Conservation (phyloP, 805 yeast species). For the Dipodascus albidus region DNA sequence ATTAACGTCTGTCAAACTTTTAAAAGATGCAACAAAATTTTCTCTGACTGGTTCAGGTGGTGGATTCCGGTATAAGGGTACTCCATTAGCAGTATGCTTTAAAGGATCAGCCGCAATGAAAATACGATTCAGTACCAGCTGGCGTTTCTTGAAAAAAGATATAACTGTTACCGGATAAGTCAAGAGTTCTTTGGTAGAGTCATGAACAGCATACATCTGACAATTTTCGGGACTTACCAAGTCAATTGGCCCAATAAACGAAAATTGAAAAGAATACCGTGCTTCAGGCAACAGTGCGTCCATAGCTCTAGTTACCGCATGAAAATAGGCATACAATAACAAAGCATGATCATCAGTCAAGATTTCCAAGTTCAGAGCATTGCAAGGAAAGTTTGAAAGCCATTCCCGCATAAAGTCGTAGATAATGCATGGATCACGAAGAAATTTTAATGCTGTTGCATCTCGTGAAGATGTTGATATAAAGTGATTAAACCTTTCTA, state of each 20-base stretch:
- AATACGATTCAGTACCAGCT: conserved; percentile 13
- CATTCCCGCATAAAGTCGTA: conserved; percentile 18
- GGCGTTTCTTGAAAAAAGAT: conserved; percentile 22
- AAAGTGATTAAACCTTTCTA: conserved; percentile 9
- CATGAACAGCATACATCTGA: conserved; percentile 3
- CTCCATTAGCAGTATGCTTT: conserved; percentile 9
- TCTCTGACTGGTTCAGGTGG: conserved; percentile 2
- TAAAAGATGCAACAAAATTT: background rate
- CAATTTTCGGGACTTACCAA: conserved; percentile 18
- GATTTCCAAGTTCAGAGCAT: conserved; percentile 12
- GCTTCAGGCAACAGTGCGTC: conserved; percentile 29
- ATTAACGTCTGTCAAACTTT: background rate
- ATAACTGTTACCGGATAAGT: conserved; percentile 23
- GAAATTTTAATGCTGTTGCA: conserved; percentile 9
- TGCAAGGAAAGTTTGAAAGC: conserved; percentile 19
- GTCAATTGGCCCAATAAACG: conserved; percentile 29
- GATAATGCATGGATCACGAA: conserved; percentile 12
- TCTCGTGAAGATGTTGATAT: conserved; percentile 8
- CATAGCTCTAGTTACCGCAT: conserved; percentile 24
- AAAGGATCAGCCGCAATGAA: conserved; percentile 16
- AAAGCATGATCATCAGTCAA: conserved; percentile 8
- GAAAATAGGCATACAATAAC: conserved; percentile 25
- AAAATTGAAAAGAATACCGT: conserved; percentile 26
- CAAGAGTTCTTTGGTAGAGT: conserved; percentile 6
- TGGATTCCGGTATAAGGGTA: conserved; percentile 10